A percentile compares a stretch with the other conserved stretches of the same genome.
phyloP scores from a whole-genome alignment of 192 early-diverging fungal species.

The Geranomyces michiganensis region DNA sequence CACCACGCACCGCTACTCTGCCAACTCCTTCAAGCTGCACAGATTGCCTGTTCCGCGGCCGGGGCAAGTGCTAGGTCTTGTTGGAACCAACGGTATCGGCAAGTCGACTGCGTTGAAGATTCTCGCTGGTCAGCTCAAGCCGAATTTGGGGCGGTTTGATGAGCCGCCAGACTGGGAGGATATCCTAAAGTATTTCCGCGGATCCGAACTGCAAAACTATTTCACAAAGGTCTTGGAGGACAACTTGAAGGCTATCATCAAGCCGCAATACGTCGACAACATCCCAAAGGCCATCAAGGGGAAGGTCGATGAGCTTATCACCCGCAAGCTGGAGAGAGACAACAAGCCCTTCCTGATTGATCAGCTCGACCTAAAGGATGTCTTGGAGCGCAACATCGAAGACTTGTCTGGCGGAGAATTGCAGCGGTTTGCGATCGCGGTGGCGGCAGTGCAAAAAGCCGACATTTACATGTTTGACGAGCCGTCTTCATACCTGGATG shows the following conservation, averaged over 20 bases:
- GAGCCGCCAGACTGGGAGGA: constrained; percentile 63
- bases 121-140: constrained; percentile 90
- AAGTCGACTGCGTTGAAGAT: constrained; percentile 96
- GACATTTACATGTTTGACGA: constrained; percentile 99
- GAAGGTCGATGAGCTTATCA: constrained; percentile 73
- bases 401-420: constrained; percentile 94
- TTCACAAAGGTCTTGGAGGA: constrained; percentile 98
- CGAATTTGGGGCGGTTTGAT: constrained; percentile 87
- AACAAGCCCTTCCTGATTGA: constrained; percentile 79
- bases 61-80: constrained; percentile 95
- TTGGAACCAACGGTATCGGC: constrained; percentile 85
- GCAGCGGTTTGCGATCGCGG: constrained; percentile 95
- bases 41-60: constrained; percentile 92
- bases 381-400: constrained; percentile 80
- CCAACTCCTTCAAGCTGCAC: constrained; percentile 98
- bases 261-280: constrained; percentile 95
- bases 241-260: constrained; percentile 90
- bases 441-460: constrained; percentile 77
- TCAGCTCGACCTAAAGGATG: constrained; percentile 75
- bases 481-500: constrained; percentile 96
- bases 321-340: constrained; percentile 68
- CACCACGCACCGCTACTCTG: constrained; percentile 94
- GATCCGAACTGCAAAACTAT: constrained; percentile 97
- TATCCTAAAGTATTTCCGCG: constrained; percentile 94
- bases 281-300: constrained; percentile 82